Base-by-base conservation (phyloP, 192 early-diverging fungal species). In the Linnemannia hyalina region DNA sequence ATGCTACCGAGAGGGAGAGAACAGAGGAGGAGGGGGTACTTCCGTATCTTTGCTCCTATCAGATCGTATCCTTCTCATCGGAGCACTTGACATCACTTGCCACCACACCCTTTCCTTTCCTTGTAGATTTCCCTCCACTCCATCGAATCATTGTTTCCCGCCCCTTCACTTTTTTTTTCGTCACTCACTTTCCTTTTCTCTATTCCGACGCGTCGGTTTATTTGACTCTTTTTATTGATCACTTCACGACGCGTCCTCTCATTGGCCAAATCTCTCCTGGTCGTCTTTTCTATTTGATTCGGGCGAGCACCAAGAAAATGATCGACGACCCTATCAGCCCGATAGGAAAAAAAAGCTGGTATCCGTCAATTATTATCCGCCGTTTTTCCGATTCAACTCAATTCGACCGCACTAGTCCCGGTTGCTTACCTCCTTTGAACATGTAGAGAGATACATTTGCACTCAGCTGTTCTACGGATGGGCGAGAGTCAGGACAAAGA, bases 141-240 rank as follows among this genome's bases (percentile, higher is more conserved):
- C 38, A 3, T 10, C 42, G 11, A 74, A 26, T 16, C 32, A 3
- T 36, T 36, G 23, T 46, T 74, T 54, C 49, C 73, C 35, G 18
- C 10, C 23, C 42, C n/a, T 10, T 4, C 29, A 3, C 47, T 16
- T 29, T 52, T 47, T 16, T 54, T 36, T 47, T 20, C 20, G 0
- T 35, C 29, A 32, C 29, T 18, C 42, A 47, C 73, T n/a, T 22
- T 55, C 32, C 26, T 46, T 36, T 26, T 71, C 22, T 49, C 47
- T 49, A 26, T 63, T 29, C 26, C 60, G 60, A 63, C 60, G 60
- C 60, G 60, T 70, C 69, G 7, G 13, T 71, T 46, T 73, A n/a
- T n/a, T n/a, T n/a, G n/a, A n/a, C n/a, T n/a, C n/a, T n/a, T 73
- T 46, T 71, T 42, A 36, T n/a, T 71, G 5, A 42, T 42, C 16